These are phyloP conservation scores for Oryza meridionalis DNA, from an alignment of 176 grass and related monocot genomes.

Conservation along the genomic window DNA sequence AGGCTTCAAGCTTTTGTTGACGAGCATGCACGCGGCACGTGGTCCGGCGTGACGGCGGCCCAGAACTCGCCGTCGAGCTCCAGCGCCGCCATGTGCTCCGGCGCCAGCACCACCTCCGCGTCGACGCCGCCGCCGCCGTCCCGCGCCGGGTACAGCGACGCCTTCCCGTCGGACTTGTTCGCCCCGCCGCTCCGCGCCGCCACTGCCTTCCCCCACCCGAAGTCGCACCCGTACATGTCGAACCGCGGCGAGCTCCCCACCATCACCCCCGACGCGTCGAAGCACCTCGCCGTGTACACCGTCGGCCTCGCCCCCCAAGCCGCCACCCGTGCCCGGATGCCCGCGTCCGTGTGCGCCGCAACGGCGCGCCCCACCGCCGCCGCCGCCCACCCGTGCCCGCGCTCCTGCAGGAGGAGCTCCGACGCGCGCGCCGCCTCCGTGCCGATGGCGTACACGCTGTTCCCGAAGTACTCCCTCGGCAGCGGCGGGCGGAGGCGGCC, in stretches of 20 bases:
- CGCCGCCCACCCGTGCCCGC: constrained; percentile 67
- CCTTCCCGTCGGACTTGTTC: constrained; percentile 59
- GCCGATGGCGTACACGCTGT: constrained; percentile 29
- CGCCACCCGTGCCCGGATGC: constrained; percentile 29
- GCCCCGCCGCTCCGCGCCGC: constrained; percentile 52
- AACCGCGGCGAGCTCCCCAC: constrained; percentile 58
- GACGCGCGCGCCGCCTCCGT: constrained; percentile 20
- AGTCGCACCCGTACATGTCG: constrained; percentile 66
- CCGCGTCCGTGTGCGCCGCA: constrained; percentile 55
- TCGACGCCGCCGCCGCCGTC: constrained; percentile 46
- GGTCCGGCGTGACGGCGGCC: constrained; percentile 27
- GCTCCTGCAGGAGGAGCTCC: constrained; percentile 36
- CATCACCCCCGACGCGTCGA: background rate
- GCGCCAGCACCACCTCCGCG: constrained; percentile 43
- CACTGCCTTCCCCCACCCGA: constrained; percentile 62
- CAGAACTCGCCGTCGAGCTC: constrained; percentile 53
- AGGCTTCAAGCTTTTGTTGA: no score
- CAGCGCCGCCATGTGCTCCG: constrained; percentile 51
- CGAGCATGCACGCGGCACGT: no score
- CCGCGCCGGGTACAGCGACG: constrained; percentile 44
- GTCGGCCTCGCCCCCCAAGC: background rate
- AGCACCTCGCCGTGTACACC: background rate
- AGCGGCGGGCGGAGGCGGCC: constrained; percentile 53
- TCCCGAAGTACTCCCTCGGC: constrained; percentile 60
- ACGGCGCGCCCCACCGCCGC: constrained; percentile 42